These are phyloP conservation scores for Suhomyces chickasaworum DNA, from an alignment of 1,139 yeast genomes.

Conservation along the genomic window DNA sequence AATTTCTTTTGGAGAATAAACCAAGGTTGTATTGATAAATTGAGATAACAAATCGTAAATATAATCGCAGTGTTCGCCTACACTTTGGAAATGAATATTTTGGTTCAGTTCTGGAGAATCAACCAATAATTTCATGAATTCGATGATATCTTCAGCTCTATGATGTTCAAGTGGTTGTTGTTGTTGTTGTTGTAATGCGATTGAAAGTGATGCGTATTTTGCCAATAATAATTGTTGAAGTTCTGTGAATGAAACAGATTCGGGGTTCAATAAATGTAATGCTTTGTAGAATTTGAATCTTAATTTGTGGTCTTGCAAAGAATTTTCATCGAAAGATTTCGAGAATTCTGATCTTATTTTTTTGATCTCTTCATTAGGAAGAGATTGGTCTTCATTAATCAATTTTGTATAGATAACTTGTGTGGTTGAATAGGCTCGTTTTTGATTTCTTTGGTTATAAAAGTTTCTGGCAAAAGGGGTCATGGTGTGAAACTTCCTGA, in stretches of 20 bases:
- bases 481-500: slow-evolving; percentile 43
- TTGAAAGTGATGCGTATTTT: slow-evolving; percentile 29
- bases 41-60: slow-evolving; percentile 28
- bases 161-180: slow-evolving; percentile 21
- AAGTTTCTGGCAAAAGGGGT: slow-evolving; percentile 18
- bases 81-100: slow-evolving; percentile 8
- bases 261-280: slow-evolving; percentile 40
- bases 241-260: slow-evolving; percentile 27
- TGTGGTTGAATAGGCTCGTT: slow-evolving; percentile 8
- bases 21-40: slow-evolving; percentile 30
- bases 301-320: slow-evolving; percentile 33
- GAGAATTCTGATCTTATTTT: slow-evolving; percentile 15
- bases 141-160: slow-evolving; percentile 31
- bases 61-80: slow-evolving; percentile 16
- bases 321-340: slow-evolving; percentile 19
- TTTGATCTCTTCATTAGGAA: slow-evolving; percentile 6
- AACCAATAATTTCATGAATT: slow-evolving; percentile 34
- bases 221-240: slow-evolving; percentile 28
- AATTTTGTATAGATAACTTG: slow-evolving; percentile 7
- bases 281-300: slow-evolving; percentile 40
- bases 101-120: slow-evolving; percentile 33
- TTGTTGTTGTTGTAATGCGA: slow-evolving; percentile 17
- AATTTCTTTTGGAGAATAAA: slow-evolving; percentile 27
- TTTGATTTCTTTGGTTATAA: background rate
- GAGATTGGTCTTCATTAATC: slow-evolving; percentile 7